phyloP scores from a whole-genome alignment of 108 stramenopile genomes.

The Cylindrotheca closterium region DNA sequence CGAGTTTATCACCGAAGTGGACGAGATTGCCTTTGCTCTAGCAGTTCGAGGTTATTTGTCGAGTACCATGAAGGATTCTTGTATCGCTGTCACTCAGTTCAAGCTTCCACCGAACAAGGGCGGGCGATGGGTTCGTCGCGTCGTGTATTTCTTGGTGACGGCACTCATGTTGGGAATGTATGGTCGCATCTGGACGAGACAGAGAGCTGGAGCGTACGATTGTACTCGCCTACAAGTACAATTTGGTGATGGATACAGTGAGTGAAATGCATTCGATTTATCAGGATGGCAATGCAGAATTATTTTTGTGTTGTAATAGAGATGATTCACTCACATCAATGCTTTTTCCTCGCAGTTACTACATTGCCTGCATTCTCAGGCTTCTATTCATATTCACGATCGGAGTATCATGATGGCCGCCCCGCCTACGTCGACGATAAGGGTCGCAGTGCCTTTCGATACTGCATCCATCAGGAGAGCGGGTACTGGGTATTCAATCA shows the following conservation, averaged over 20 bases:
- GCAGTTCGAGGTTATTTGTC: constrained; percentile 4
- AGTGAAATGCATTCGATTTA: no score
- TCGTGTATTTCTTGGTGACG: not conserved
- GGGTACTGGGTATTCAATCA: constrained; percentile 1
- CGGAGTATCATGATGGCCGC: not conserved
- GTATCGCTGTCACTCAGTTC: not conserved
- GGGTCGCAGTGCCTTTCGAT: not conserved
- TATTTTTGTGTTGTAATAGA: no score
- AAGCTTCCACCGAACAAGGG: constrained; percentile 1
- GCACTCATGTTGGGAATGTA: not conserved
- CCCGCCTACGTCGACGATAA: constrained; percentile 3
- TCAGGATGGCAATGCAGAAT: no score
- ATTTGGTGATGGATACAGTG: constrained; percentile 10
- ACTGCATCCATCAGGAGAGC: not conserved
- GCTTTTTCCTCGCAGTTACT: no score
- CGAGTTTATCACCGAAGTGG: constrained; percentile 11
- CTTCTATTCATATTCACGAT: not conserved
- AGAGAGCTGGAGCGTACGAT: not conserved
- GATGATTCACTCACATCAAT: no score
- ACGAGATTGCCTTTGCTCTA: constrained; percentile 3
- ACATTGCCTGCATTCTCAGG: constrained; percentile 1
- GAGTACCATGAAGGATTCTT: not conserved
- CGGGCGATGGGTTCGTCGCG: not conserved
- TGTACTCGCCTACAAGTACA: constrained; percentile 6
- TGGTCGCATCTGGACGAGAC: not conserved